These are phyloP conservation scores for Fusarium hostae DNA, from an alignment of 2,329 filamentous ascomycete genomes.

Conservation along the genomic window DNA sequence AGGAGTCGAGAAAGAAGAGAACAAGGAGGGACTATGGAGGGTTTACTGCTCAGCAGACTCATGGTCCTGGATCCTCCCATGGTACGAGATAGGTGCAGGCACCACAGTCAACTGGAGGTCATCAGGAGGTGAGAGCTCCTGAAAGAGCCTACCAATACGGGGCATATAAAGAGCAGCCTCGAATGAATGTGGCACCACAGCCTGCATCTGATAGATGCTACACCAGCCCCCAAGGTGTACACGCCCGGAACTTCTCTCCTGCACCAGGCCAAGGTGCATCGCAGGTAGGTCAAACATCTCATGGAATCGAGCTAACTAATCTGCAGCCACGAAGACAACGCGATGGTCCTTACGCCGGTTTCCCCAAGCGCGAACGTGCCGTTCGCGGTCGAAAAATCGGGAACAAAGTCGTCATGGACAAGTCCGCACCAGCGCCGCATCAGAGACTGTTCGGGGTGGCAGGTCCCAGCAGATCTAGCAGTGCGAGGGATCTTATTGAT, in stretches of 20 bases:
- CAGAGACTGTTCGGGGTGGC: not conserved
- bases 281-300: slow-evolving; percentile 3
- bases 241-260: not conserved
- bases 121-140: not conserved
- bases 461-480: not conserved
- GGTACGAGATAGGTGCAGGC: not conserved
- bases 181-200: not conserved
- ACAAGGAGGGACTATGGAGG: not conserved
- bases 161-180: not conserved
- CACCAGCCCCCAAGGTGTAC: not conserved
- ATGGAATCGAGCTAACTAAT: slow-evolving; percentile 7
- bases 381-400: not conserved
- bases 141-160: not conserved
- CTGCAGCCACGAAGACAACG: not conserved
- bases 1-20: not conserved
- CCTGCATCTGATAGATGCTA: not conserved
- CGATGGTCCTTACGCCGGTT: not conserved
- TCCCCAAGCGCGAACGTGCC: not conserved
- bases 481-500: not conserved
- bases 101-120: not conserved
- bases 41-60: not conserved
- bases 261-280: not conserved
- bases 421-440: not conserved
- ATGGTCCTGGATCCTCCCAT: not conserved
- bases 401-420: not conserved